Evolutionary conservation across 225 moss, liverwort and hornwort genomes (phyloP).

Genomic region (Polytrichum formosum): DNA sequence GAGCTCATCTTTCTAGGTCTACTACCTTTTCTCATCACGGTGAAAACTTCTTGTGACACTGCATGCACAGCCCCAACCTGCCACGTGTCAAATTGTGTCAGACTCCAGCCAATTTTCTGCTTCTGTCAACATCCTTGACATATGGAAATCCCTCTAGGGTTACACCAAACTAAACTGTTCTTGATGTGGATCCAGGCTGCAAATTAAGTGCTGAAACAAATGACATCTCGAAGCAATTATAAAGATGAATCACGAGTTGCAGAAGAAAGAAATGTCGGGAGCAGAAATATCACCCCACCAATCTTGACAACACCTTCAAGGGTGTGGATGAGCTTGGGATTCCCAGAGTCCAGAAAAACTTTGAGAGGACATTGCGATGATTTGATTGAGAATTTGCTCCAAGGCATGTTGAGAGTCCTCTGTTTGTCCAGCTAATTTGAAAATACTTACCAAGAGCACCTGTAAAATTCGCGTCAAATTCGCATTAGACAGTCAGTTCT

Average conservation of each 20-base stretch:
- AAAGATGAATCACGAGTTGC: background rate
- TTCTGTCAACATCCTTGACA: too few species aligned
- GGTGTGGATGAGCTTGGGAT: constrained; percentile 42
- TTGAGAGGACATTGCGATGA: constrained; percentile 23
- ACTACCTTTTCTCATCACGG: constrained; percentile 52
- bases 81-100: background rate
- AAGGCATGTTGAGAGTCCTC: constrained; percentile 13
- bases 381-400: constrained; percentile 27
- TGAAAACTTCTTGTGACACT: constrained; percentile 47
- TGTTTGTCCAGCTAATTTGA: too few species aligned
- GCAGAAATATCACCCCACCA: constrained; percentile 29
- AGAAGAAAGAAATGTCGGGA: background rate
- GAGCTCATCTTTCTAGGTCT: constrained; percentile 13
- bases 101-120: background rate
- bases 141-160: too few species aligned
- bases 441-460: too few species aligned
- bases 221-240: background rate
- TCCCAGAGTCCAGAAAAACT: constrained; percentile 39
- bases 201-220: background rate
- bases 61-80: constrained; percentile 54
- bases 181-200: background rate
- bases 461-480: too few species aligned
- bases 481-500: too few species aligned
- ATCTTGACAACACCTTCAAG: constrained; percentile 48
- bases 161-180: background rate